Evolutionary conservation across 1,139 yeast species (phyloP).

Genomic region (Geotrichum carabidarum): DNA sequence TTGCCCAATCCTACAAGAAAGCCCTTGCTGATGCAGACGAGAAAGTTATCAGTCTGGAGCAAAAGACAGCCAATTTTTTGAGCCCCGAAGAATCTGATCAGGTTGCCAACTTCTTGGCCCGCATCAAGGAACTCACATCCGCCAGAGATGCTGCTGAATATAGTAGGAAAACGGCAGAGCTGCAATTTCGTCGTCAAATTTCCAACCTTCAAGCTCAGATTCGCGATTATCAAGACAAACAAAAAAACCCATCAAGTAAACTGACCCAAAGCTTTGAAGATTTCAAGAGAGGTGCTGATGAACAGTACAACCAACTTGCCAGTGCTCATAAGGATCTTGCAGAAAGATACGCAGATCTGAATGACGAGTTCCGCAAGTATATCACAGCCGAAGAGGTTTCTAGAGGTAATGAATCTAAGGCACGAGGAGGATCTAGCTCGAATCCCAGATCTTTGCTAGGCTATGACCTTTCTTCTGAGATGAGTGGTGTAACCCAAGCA

Average conservation of each 20-base stretch:
- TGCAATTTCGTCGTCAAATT: constrained; percentile 21
- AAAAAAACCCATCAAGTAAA: constrained; percentile 16
- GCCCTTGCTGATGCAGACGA: constrained; percentile 25
- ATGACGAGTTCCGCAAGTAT: constrained; percentile 21
- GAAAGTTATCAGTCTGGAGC: constrained; percentile 22
- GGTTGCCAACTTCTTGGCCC: constrained; percentile 7
- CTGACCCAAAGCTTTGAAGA: constrained; percentile 23
- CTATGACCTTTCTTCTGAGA: not conserved
- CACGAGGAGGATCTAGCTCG: not conserved
- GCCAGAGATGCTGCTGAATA: constrained; percentile 19
- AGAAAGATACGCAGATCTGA: constrained; percentile 24
- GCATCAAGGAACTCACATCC: constrained; percentile 5
- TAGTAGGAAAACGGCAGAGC: constrained; percentile 20
- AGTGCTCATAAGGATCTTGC: constrained; percentile 28
- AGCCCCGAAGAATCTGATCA: constrained; percentile 8
- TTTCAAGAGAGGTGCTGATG: constrained; percentile 24
- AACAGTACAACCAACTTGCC: constrained; percentile 25
- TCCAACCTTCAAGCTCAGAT: constrained; percentile 22
- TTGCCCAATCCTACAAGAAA: constrained; percentile 23
- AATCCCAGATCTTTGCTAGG: not conserved
- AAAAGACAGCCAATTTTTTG: constrained; percentile 6
- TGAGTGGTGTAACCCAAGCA: not conserved
- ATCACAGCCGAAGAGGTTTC: not conserved
- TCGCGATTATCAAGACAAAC: constrained; percentile 19
- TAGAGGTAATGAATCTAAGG: not conserved